A percentile compares a stretch with the other conserved stretches of the same genome.
These are phyloP conservation scores for Smallanthus sonchifolius DNA, from an alignment of 129 eudicot genomes.

Conservation along the genomic window DNA sequence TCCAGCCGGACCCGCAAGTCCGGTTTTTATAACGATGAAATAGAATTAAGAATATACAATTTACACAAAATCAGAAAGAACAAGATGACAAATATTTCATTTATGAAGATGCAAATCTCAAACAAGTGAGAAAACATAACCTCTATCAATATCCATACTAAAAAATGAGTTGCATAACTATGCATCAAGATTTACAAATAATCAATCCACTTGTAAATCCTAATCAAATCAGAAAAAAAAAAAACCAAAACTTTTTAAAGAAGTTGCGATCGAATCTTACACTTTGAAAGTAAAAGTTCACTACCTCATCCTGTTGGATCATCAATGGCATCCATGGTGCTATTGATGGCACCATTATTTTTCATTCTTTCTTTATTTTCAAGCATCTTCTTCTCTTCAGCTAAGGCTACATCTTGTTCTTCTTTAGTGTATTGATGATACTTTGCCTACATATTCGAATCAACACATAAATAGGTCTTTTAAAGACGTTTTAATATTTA, in stretches of 20 bases:
- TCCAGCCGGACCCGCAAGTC: not conserved
- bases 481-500: not conserved
- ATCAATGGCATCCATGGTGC: slow-evolving; percentile 90
- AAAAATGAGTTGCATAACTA: slow-evolving; percentile 12
- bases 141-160: slow-evolving; percentile 15
- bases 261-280: not conserved
- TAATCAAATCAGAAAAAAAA: not conserved
- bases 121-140: not conserved
- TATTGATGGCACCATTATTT: slow-evolving; percentile 70
- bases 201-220: not conserved
- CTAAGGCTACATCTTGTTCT: slow-evolving; percentile 79
- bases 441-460: slow-evolving; percentile 43
- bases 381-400: slow-evolving; percentile 68
- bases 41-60: no score
- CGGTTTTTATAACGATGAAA: not conserved
- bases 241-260: not conserved
- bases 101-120: slow-evolving; percentile 21
- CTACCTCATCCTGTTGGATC: slow-evolving; percentile 48
- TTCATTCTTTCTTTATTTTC: slow-evolving; percentile 74
- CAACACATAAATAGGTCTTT: not conserved
- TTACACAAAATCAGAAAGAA: not conserved
- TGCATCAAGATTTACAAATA: slow-evolving; percentile 14
- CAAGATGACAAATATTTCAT: not conserved
- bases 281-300: slow-evolving; percentile 13
- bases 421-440: slow-evolving; percentile 74